Evolutionary conservation across 1,284 basidiomycete species (phyloP).

Genomic region (Coniophora puteana): DNA sequence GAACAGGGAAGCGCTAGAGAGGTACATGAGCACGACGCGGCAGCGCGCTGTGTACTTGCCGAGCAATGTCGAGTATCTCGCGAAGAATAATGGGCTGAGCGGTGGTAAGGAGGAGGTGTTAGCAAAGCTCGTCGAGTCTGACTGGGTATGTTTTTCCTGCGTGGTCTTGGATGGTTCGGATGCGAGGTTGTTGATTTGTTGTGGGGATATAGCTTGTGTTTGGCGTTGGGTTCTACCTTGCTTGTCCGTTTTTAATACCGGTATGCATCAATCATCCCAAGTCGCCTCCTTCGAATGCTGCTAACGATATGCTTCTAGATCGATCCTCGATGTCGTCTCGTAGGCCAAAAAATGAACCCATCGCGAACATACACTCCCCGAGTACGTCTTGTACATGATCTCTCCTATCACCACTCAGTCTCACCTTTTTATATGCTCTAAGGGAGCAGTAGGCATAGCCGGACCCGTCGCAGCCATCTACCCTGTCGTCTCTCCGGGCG

Average conservation of each 20-base stretch:
- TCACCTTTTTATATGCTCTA: background rate
- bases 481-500: constrained; percentile 62
- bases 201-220: constrained; percentile 44
- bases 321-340: constrained; percentile 56
- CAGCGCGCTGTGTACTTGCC: constrained; percentile 64
- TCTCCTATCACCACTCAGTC: background rate
- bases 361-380: constrained; percentile 58
- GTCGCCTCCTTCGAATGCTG: background rate
- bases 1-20: constrained; percentile 49
- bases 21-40: constrained; percentile 54
- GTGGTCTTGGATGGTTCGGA: background rate
- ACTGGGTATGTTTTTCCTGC: constrained; percentile 39
- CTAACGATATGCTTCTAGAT: constrained; percentile 34
- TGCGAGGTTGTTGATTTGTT: background rate
- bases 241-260: constrained; percentile 57
- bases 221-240: constrained; percentile 61
- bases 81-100: constrained; percentile 56
- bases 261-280: too few relatives aligned
- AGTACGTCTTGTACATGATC: constrained; percentile 28
- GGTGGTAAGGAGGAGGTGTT: constrained; percentile 42
- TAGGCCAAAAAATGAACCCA: constrained; percentile 65
- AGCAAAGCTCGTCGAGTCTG: constrained; percentile 39
- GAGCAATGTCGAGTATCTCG: constrained; percentile 65
- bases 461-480: constrained; percentile 63
- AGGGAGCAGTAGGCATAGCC: constrained; percentile 65